Evolutionary conservation across 2,329 filamentous ascomycete genomes (phyloP), one percentile per base, ranked within the genome.

Genomic region (Aspergillus chevalieri): DNA sequence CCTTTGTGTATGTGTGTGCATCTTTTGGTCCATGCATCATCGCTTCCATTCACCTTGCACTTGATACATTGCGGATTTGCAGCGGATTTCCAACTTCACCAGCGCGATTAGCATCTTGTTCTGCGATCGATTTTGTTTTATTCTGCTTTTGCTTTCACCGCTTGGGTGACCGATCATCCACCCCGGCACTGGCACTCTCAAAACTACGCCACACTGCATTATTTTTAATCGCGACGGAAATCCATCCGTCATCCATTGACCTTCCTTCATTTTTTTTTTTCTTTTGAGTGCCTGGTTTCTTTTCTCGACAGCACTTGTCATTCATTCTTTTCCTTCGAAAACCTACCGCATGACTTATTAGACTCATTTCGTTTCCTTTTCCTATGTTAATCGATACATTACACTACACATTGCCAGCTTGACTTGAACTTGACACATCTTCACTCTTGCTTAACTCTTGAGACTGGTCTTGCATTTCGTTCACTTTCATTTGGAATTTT

Each of bases 341-440:
- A 44, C 47, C 43, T 52, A 43, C 47, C 49, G 47, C 51, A 58
- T 54, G 52, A 54, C 46, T 47, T 46, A 46, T 50, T 50, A 46
- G 46, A 42, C 21, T 51, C 41, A 48, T 36, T 44, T 43, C 17
- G n/a, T 36, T 47, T 47, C 9, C 12, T 59, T 56, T 59, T 56
- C 58, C 49, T 60, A 54, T 59, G 57, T 60, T 54, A 42, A 54
- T 30, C 26, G 9, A 30, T 26, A 26, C 7, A 26, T 26, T 26
- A 17, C 52, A 51, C n/a, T n/a, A n/a, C 46, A 50, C 44, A 54
- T 17, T 44, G 21, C 9, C n/a, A 46, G 45, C 47, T 48, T 47
- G 50, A 43, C 45, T 43, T 52, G 47, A 52, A 36, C 34, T 36
- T 36, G 34, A 36, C 34, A 36, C 34, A 36, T 36, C 34, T 36